A percentile compares a stretch with the other conserved stretches of the same genome.
Conservation (phyloP, 371 early-diverging fungal species). For the Rhizomucor pusillus region DNA sequence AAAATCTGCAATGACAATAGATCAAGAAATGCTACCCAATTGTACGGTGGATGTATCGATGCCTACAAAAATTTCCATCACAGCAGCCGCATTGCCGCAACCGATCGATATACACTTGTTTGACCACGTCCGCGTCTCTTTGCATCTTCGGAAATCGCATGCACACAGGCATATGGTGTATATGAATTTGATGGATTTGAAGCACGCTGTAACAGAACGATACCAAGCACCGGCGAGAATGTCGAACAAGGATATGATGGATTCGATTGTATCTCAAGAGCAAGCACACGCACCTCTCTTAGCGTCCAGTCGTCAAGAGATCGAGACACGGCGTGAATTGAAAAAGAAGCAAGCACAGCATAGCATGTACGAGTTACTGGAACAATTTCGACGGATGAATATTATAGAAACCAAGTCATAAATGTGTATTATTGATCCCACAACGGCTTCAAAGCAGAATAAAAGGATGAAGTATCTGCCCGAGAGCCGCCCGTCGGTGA, state of each 20-base stretch:
- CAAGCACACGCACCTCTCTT: background rate
- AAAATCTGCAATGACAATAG: constrained; percentile 3
- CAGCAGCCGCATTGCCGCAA: constrained; percentile 25
- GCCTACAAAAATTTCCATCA: constrained; percentile 14
- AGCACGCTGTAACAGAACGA: constrained; percentile 17
- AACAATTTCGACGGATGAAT: constrained; percentile 19
- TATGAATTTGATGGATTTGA: constrained; percentile 55
- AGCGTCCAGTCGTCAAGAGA: constrained; percentile 8
- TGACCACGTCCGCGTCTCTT: constrained; percentile 57
- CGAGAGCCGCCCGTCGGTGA: no score
- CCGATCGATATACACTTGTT: constrained; percentile 52
- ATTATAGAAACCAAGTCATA: constrained; percentile 6
- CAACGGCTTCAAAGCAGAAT: no score
- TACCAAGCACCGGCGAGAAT: background rate
- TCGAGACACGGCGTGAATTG: constrained; percentile 11
- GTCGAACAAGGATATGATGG: constrained; percentile 12
- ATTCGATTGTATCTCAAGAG: constrained; percentile 8
- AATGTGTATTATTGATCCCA: no score
- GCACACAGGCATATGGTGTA: constrained; percentile 63
- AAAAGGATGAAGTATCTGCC: no score
- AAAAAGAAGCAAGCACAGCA: constrained; percentile 11
- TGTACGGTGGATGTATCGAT: constrained; percentile 13
- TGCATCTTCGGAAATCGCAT: constrained; percentile 56
- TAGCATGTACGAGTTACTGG: constrained; percentile 18
- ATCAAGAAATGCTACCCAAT: constrained; percentile 31